These are phyloP conservation scores for Cyphellophora europaea DNA, from an alignment of 2,329 filamentous ascomycete genomes.

Conservation along the genomic window DNA sequence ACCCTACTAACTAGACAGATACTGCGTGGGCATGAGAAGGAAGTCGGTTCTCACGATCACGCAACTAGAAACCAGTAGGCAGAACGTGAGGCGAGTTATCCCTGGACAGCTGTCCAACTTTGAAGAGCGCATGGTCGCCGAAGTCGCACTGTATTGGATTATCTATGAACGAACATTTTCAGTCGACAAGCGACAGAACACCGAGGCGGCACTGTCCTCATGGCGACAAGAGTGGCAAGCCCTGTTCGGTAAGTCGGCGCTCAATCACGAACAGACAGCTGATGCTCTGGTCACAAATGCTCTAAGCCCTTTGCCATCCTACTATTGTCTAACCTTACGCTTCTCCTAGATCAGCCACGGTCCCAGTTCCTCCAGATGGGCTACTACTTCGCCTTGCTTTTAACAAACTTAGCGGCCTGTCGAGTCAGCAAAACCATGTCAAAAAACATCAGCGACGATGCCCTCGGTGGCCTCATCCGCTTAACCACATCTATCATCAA, in stretches of 20 bases:
- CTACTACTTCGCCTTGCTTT: conserved; percentile 35
- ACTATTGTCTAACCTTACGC: no score
- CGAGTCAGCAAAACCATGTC: background rate
- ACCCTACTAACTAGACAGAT: no score
- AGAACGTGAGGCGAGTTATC: no score
- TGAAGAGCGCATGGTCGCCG: conserved; percentile 37
- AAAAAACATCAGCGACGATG: background rate
- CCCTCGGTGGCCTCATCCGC: conserved; percentile 33
- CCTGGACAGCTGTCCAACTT: conserved; percentile 35
- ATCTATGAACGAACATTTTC: conserved; percentile 30
- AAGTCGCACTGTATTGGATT: conserved; percentile 36
- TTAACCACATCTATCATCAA: conserved; percentile 31
- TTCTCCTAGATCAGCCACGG: conserved; percentile 28
- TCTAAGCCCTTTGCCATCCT: no score
- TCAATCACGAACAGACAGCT: no score
- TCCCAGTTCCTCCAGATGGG: conserved; percentile 39
- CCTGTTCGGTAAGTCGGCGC: conserved; percentile 24
- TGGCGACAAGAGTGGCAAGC: conserved; percentile 33
- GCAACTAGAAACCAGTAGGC: no score
- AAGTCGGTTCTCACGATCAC: no score
- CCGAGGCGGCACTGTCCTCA: conserved; percentile 24
- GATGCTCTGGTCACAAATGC: no score
- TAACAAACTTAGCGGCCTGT: no score
- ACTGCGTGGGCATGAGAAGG: conserved; percentile 34
- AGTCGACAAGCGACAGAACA: conserved; percentile 8